Evolutionary conservation across 805 yeast genomes (phyloP), one percentile per base, ranked within the genome.

Genomic region (Candida boidinii): DNA sequence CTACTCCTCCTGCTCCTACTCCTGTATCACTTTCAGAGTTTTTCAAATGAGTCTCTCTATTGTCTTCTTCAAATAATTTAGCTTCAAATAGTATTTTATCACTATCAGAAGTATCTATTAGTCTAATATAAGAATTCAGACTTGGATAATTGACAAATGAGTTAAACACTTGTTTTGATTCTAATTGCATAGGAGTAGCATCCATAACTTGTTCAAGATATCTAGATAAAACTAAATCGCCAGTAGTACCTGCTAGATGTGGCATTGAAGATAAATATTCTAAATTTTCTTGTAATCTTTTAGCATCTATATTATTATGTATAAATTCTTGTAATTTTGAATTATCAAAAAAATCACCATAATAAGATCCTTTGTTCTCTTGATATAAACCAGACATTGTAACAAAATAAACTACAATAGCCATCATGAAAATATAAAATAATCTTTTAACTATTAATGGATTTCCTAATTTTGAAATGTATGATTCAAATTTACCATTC

Each of bases 161-260:
- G 29, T 64, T 64, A 34, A 75, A 54, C 33, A 66, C 70, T 23
- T 63, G 59, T 29, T 73, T 68, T 27, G 73, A 76, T 5, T 73
- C 66, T 3, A 56, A 38, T 19, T 60, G 57, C 15, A 87, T 39
- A 2, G 83, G 82, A 40, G 76, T 73, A 33, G 73, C 68, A 16
- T 56, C 51, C 56, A 82, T 73, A 30, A 72, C 70, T 17, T 69
- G 70, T 38, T 73, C 65, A 12, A 88, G 62, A 49, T 79, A 86
- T 37, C 69, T 64, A 2, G 86, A 78, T 23, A 87, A 57, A 0
- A 90, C 70, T 38, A 75, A 55, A 53, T 86, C 96, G 14, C 95
- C 97, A 12, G 75, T 71, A 2, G 96, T 79, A 3, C 97, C 97
- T 0, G 96, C 76, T 42, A 80, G 56, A 51, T 87, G 96, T 3